Evolutionary conservation across 2,329 filamentous ascomycete genomes (phyloP), one percentile per base, ranked within the genome.

Genomic region (Stachybotrys elegans): DNA sequence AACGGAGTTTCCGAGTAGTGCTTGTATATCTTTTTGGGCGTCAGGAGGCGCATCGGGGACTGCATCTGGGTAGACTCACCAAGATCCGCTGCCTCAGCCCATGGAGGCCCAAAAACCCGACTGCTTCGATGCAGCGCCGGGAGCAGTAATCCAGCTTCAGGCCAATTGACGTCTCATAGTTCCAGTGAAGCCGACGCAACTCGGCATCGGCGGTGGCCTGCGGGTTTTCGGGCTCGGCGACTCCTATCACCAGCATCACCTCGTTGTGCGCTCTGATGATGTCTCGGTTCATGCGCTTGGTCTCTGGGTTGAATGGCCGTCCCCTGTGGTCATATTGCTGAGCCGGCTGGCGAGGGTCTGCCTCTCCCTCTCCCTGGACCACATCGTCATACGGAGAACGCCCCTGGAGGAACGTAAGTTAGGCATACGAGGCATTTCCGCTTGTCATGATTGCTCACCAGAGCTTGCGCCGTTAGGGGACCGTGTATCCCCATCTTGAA

Each of bases 161-260:
- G 8, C 75, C 78, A 3, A 75, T 60, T 6, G 57, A 52, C 21
- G 72, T 69, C 47, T 81, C 76, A 40, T 75, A 72, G 8, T 61
- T 59, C 23, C 68, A 59, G 48, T 78, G 73, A 11, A 66, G 62
- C 13, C 62, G 60, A n/a, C 68, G 62, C 2, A 63, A 59, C 32
- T 72, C 69, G 6, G 61, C 57, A 42, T 72, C 66, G 5, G 64
- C 61, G 4, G 67, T 65, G 19, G 62, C 56, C 4, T 54, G 54
- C 7, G 61, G 61, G 41, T 70, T 72, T 43, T 81, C 78, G 13
- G 77, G 74, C 52, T 82, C 78, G 8, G 78, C 78, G 5, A 81
- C 78, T 5, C 78, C 78, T 31, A 82, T 81, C 9, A 80, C 76
- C 16, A 73, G 68, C 78, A 82, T 82, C 4, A 82, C 78, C 50